Conservation (phyloP, 768 basidiomycete genomes). For the Russula brevipes region DNA sequence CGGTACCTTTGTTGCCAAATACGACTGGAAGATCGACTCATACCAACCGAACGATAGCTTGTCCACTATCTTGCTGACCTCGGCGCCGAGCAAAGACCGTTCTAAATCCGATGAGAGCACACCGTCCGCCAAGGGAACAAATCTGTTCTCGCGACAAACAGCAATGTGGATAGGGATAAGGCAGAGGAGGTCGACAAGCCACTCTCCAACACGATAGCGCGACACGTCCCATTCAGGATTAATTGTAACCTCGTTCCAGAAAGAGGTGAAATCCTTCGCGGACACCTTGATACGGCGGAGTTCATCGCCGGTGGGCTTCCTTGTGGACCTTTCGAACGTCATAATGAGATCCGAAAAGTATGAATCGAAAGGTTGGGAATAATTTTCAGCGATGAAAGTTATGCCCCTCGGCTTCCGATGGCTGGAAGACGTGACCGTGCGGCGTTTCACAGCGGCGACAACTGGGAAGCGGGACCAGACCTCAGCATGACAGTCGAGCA, state of each 20-base stretch:
- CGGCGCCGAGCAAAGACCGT: slow-evolving; percentile 51
- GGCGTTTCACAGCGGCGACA: slow-evolving; percentile 10
- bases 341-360: slow-evolving; percentile 45
- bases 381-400: slow-evolving; percentile 41
- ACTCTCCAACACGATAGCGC: slow-evolving; percentile 48
- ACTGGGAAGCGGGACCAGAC: slow-evolving; percentile 19
- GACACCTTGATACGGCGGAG: slow-evolving; percentile 38
- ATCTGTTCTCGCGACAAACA: slow-evolving; percentile 53
- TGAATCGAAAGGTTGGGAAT: slow-evolving; percentile 34
- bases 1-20: slow-evolving; percentile 50
- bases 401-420: slow-evolving; percentile 36
- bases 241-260: slow-evolving; percentile 24
- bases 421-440: slow-evolving; percentile 15
- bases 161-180: slow-evolving; percentile 63
- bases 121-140: slow-evolving; percentile 57
- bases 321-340: slow-evolving; percentile 44
- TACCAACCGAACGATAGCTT: slow-evolving; percentile 58
- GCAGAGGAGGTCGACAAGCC: slow-evolving; percentile 57
- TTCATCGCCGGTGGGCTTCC: slow-evolving; percentile 47
- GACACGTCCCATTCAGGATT: slow-evolving; percentile 31
- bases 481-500: slow-evolving; percentile 18
- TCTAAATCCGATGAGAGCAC: slow-evolving; percentile 48
- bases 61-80: slow-evolving; percentile 53
- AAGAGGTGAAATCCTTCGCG: slow-evolving; percentile 31
- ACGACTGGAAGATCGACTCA: slow-evolving; percentile 57